Percentiles rank a stretch among this genome's conserved stretches.
These are phyloP conservation scores for Crepidotus variabilis DNA, from an alignment of 768 basidiomycete genomes.

Conservation along the genomic window DNA sequence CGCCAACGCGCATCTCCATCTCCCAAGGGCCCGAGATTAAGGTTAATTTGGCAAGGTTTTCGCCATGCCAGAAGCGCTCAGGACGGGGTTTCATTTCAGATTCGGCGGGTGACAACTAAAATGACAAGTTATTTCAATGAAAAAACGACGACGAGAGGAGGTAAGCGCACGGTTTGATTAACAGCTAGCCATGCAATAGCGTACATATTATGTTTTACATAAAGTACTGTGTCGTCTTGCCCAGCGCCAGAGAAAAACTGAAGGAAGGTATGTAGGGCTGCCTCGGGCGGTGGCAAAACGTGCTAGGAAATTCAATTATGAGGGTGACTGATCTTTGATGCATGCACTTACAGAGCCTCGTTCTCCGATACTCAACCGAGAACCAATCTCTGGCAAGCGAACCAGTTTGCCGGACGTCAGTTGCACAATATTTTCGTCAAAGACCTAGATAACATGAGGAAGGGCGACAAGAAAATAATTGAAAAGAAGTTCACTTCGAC, in stretches of 20 bases:
- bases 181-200: slow-evolving; percentile 85
- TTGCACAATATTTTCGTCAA: slow-evolving; percentile 78
- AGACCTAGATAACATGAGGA: slow-evolving; percentile 47
- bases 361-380: slow-evolving; percentile 72
- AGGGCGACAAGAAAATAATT: slow-evolving; percentile 11
- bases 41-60: slow-evolving; percentile 59
- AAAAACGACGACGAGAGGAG: neutral
- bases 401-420: slow-evolving; percentile 62
- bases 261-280: slow-evolving; percentile 42
- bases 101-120: slow-evolving; percentile 55
- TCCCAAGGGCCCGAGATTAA: slow-evolving; percentile 59
- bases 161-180: slow-evolving; percentile 68
- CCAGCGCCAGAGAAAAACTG: slow-evolving; percentile 40
- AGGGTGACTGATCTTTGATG: neutral
- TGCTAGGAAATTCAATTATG: slow-evolving; percentile 39
- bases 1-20: slow-evolving; percentile 67
- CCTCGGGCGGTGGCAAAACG: slow-evolving; percentile 52
- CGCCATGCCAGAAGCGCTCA: slow-evolving; percentile 68
- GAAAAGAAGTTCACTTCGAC: slow-evolving; percentile 57
- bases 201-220: slow-evolving; percentile 72
- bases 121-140: slow-evolving; percentile 6
- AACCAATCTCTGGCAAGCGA: slow-evolving; percentile 73
- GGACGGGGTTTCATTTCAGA: slow-evolving; percentile 64
- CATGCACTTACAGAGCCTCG: slow-evolving; percentile 56
- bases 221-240: slow-evolving; percentile 59